Conservation (phyloP, 2,329 filamentous ascomycete genomes). For the Pyrenophora graminea region DNA sequence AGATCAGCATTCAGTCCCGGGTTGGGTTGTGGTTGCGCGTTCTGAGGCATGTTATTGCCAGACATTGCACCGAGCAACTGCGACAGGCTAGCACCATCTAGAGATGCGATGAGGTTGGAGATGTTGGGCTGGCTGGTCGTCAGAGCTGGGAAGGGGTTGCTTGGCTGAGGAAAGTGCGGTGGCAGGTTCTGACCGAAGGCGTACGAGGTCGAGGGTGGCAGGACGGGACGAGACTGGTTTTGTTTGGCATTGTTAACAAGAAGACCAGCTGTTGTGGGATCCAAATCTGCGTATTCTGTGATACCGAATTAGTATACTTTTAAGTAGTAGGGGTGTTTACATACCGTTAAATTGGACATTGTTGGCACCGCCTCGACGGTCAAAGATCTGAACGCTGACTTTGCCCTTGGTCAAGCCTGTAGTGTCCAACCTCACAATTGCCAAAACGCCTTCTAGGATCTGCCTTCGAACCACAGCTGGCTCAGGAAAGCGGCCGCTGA, state of each 20-base stretch:
- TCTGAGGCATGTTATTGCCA: slow-evolving; percentile 42
- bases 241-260: slow-evolving; percentile 75
- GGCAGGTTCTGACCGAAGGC: slow-evolving; percentile 36
- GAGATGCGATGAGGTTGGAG: slow-evolving; percentile 66
- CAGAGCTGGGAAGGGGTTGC: slow-evolving; percentile 44
- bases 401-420: slow-evolving; percentile 71
- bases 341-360: slow-evolving; percentile 77
- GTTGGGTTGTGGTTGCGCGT: slow-evolving; percentile 45
- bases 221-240: slow-evolving; percentile 42
- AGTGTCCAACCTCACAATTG: slow-evolving; percentile 76
- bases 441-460: slow-evolving; percentile 85
- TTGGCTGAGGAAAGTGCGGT: slow-evolving; percentile 40
- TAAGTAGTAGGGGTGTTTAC: slow-evolving; percentile 16
- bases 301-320: slow-evolving; percentile 22
- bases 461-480: slow-evolving; percentile 81
- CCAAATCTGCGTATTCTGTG: slow-evolving; percentile 78
- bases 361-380: slow-evolving; percentile 72
- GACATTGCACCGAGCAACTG: slow-evolving; percentile 67
- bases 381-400: slow-evolving; percentile 83
- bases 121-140: slow-evolving; percentile 54
- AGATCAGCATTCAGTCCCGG: slow-evolving; percentile 42
- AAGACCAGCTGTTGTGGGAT: slow-evolving; percentile 77
- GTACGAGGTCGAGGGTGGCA: slow-evolving; percentile 38
- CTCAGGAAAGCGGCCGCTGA: slow-evolving; percentile 76
- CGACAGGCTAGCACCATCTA: slow-evolving; percentile 73